Conservation (phyloP, 805 yeast species). For the Metschnikowia orientalis region DNA sequence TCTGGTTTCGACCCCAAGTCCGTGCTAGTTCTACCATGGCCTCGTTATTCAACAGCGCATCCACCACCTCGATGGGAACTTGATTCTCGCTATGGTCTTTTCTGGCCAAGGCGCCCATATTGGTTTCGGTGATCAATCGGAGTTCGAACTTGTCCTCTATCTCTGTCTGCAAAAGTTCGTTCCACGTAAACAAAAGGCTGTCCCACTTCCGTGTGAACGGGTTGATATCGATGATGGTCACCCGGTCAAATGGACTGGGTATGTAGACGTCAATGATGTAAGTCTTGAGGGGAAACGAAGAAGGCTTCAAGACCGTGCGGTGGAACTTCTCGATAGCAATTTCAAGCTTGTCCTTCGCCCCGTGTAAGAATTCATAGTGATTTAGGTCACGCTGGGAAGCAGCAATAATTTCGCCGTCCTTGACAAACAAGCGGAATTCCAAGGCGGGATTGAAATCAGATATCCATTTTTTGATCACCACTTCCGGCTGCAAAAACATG, state of each 20-base stretch:
- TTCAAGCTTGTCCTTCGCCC: slow-evolving; percentile 44
- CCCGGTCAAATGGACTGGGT: slow-evolving; percentile 65
- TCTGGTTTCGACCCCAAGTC: slow-evolving; percentile 42
- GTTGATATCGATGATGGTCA: slow-evolving; percentile 77
- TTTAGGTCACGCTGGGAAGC: slow-evolving; percentile 84
- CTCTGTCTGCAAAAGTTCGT: slow-evolving; percentile 49
- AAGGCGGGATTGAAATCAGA: slow-evolving; percentile 73
- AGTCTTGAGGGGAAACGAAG: slow-evolving; percentile 20
- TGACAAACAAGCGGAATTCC: slow-evolving; percentile 86
- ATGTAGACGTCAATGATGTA: slow-evolving; percentile 80
- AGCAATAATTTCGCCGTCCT: slow-evolving; percentile 58
- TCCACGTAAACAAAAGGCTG: slow-evolving; percentile 77
- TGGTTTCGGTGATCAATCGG: slow-evolving; percentile 63
- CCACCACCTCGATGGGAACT: slow-evolving; percentile 88
- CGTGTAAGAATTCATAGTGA: slow-evolving; percentile 65
- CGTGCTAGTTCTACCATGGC: slow-evolving; percentile 66
- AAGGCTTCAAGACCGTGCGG: slow-evolving; percentile 33
- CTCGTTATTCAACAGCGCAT: slow-evolving; percentile 67
- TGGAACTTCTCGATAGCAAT: slow-evolving; percentile 53
- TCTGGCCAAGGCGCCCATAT: slow-evolving; percentile 69
- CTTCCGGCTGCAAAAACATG: slow-evolving; percentile 43
- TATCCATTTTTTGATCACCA: slow-evolving; percentile 80
- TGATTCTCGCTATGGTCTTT: slow-evolving; percentile 87
- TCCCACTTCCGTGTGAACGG: slow-evolving; percentile 81
- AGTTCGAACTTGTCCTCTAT: slow-evolving; percentile 44